A percentile compares a stretch with the other conserved stretches of the same genome.
phyloP scores from a whole-genome alignment of 495 filamentous ascomycete genomes.

The Xylaria scruposa region DNA sequence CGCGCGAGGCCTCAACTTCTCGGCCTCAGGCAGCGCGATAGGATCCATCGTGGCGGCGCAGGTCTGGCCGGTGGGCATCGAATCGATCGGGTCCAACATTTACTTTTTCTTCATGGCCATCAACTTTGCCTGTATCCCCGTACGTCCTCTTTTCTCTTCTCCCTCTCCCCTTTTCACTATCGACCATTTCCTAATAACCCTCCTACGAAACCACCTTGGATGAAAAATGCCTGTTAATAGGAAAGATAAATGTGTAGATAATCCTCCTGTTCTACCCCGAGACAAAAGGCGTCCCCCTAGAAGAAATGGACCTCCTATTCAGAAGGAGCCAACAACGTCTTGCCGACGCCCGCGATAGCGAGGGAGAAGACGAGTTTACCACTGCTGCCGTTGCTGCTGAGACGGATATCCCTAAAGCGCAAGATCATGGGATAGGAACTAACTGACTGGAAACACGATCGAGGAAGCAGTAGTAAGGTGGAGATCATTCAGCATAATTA shows the following conservation, averaged over 20 bases:
- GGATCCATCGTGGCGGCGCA: constrained; percentile 59
- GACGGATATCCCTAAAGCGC: neutral
- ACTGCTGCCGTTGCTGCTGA: neutral
- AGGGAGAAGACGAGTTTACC: constrained; percentile 4
- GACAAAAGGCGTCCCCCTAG: constrained; percentile 57
- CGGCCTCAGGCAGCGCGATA: constrained; percentile 56
- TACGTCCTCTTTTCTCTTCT: constrained; percentile 28
- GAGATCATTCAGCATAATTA: neutral
- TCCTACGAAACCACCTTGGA: too few species aligned
- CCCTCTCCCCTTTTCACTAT: neutral
- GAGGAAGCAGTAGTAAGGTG: neutral
- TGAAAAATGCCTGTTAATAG: too few species aligned
- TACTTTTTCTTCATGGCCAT: constrained; percentile 66
- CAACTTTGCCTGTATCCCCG: constrained; percentile 57
- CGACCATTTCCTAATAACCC: neutral
- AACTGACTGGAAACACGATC: neutral
- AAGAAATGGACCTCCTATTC: constrained; percentile 62
- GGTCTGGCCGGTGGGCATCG: constrained; percentile 60
- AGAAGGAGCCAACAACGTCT: constrained; percentile 6
- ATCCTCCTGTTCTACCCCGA: constrained; percentile 60
- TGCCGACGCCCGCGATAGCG: neutral
- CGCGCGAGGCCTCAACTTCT: constrained; percentile 58
- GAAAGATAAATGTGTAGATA: too few species aligned
- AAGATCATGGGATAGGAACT: neutral
- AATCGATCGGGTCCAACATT: constrained; percentile 59